Evolutionary conservation across 2,329 filamentous ascomycete species (phyloP), one percentile per base, ranked within the genome.

Genomic region (Lasiodiplodia sp.): DNA sequence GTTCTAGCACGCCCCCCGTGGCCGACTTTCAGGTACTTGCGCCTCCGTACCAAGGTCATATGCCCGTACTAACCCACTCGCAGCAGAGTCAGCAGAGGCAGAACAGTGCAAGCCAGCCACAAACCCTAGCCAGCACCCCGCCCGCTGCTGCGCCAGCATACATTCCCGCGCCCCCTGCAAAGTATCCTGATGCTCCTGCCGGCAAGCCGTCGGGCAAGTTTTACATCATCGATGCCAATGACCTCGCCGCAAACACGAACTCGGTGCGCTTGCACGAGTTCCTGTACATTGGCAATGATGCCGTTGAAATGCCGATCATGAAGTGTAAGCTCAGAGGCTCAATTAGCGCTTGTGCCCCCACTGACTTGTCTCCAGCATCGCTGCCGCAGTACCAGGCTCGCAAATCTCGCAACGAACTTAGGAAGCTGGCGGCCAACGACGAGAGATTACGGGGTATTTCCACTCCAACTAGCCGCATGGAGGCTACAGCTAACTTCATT

Each of bases 331-430:
- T 31, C 5, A 12, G 56, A 28, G 67, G 69, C 53, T 55, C 38
- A 63, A 21, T 28, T 58, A 34, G 53, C 67, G 51, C n/a, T 1
- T 57, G 49, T 25, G 40, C 47, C n/a, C 31, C 68, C 6, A 57
- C 75, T 79, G 70, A 77, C 70, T 34, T 14, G 14, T 56, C 23
- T 68, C 56, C 72, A 80, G 79, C 80, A 53, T 77, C 78, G 3
- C 71, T 85, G 10, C 82, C 83, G 0, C 69, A 77, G 18, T 83
- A 83, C 68, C 75, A 76, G 2, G 75, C 79, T 44, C 78, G 83
- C 34, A 81, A 81, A 65, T 85, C 83, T 18, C 76, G 81, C 55
- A 84, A 82, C 58, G 83, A 85, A 49, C 71, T 85, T 55, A 81
- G 81, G 68, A 79, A 76, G 66, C 74, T 80, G 14, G 82, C 80